Evolutionary conservation across 331 rosid species (phyloP).

Genomic region (Phaseolus coccineus): DNA sequence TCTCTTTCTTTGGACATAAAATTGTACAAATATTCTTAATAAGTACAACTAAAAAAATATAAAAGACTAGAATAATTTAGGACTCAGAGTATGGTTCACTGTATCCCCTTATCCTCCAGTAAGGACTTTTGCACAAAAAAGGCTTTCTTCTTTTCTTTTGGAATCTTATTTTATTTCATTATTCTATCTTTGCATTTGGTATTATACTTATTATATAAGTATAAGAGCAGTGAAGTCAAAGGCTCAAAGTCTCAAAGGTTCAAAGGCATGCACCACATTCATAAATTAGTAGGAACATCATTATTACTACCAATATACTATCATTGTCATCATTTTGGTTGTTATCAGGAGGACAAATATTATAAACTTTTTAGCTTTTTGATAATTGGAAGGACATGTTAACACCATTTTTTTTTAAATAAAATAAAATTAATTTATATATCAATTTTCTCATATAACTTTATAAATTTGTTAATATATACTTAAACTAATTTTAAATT

Average conservation of each 20-base stretch:
- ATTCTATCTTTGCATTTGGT: background rate
- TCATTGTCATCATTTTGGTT: conserved; percentile 4
- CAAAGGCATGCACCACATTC: background rate
- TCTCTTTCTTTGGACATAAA: background rate
- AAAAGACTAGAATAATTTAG: background rate
- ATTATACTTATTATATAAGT: background rate
- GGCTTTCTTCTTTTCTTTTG: background rate
- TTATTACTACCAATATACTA: background rate
- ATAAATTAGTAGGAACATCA: conserved; percentile 5
- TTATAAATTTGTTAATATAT: no score
- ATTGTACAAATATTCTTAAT: background rate
- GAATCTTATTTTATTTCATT: conserved; percentile 5
- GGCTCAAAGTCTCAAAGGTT: background rate
- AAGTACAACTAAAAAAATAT: background rate
- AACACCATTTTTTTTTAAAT: no score
- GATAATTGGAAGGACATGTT: background rate
- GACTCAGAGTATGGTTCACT: background rate
- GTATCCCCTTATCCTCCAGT: background rate
- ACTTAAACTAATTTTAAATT: no score
- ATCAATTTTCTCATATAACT: no score
- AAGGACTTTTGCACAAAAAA: background rate
- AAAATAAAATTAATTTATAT: no score
- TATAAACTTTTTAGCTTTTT: background rate
- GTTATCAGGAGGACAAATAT: background rate
- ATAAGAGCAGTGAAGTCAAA: background rate